phyloP scores from a whole-genome alignment of 495 filamentous ascomycete genomes.

The Tuber melanosporum region DNA sequence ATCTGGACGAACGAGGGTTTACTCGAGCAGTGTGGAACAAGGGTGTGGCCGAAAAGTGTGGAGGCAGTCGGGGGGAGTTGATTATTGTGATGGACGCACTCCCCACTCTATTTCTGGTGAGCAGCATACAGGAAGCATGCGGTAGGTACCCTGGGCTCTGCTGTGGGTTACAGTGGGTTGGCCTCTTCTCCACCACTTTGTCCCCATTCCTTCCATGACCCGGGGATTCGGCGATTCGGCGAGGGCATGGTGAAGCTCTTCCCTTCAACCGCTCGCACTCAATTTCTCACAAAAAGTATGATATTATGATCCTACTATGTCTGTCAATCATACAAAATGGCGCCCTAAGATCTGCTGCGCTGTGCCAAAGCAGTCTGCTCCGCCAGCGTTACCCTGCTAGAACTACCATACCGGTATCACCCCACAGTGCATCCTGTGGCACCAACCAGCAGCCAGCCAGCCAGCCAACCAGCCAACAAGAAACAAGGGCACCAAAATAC shows the following conservation, averaged over 20 bases:
- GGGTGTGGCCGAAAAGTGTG: constrained; percentile 31
- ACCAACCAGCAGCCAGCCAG: neutral
- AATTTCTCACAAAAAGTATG: neutral
- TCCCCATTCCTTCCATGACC: neutral
- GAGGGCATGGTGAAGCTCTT: neutral
- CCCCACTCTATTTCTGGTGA: constrained; percentile 19
- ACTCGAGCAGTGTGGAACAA: constrained; percentile 21
- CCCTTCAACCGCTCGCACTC: neutral
- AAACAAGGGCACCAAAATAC: neutral
- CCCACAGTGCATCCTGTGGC: neutral
- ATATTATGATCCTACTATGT: neutral
- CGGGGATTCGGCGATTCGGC: neutral
- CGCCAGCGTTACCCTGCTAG: neutral
- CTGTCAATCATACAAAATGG: neutral
- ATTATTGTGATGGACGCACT: constrained; percentile 19
- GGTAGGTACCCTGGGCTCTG: neutral
- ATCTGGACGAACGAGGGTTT: constrained; percentile 28
- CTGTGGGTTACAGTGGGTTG: neutral
- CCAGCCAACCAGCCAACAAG: neutral
- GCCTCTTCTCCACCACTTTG: neutral
- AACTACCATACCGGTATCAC: neutral
- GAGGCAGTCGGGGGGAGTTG: constrained; percentile 19
- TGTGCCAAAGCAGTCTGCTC: neutral
- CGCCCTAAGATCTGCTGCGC: neutral
- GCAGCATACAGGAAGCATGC: constrained; percentile 7